Conservation (phyloP, 345 rosid species). For the Tarenaya hassleriana region DNA sequence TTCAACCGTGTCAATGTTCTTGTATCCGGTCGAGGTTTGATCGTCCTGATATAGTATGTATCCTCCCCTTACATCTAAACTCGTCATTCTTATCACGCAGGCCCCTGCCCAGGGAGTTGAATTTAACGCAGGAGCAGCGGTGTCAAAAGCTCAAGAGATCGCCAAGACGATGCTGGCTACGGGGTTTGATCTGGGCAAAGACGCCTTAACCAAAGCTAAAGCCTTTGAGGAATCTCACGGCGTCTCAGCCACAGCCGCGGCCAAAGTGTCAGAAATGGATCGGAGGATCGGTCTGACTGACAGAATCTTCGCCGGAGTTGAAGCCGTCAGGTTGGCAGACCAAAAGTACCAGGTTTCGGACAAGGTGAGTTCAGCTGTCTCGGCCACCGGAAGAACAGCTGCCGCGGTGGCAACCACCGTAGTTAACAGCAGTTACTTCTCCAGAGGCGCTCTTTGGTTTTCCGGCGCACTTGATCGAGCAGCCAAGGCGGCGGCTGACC, state of each 20-base stretch:
- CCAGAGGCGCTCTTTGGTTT: slow-evolving; percentile 73
- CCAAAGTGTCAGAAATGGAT: slow-evolving; percentile 56
- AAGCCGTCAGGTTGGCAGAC: slow-evolving; percentile 56
- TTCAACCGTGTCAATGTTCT: slow-evolving; percentile 2
- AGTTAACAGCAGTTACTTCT: slow-evolving; percentile 68
- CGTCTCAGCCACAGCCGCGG: slow-evolving; percentile 63
- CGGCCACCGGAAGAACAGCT: slow-evolving; percentile 62
- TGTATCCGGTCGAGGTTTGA: slow-evolving; percentile 11
- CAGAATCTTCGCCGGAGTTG: slow-evolving; percentile 59
- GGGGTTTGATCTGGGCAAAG: slow-evolving; percentile 69
- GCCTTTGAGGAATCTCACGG: slow-evolving; percentile 67
- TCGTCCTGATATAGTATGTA: not conserved
- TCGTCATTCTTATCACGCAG: slow-evolving; percentile 13
- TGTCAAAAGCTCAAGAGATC: slow-evolving; percentile 58
- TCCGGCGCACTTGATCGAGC: slow-evolving; percentile 69
- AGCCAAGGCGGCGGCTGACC: slow-evolving; percentile 56
- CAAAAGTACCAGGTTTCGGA: slow-evolving; percentile 61
- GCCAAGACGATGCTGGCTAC: slow-evolving; percentile 60
- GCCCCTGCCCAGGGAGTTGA: slow-evolving; percentile 32
- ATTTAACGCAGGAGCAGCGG: slow-evolving; percentile 63
- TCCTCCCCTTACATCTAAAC: not conserved
- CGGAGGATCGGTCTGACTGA: slow-evolving; percentile 62
- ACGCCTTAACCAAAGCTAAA: slow-evolving; percentile 61
- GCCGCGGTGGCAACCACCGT: slow-evolving; percentile 55
- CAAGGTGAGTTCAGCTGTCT: slow-evolving; percentile 57